phyloP scores from a whole-genome alignment of 805 yeast species.

The Ogataea wickerhamii region DNA sequence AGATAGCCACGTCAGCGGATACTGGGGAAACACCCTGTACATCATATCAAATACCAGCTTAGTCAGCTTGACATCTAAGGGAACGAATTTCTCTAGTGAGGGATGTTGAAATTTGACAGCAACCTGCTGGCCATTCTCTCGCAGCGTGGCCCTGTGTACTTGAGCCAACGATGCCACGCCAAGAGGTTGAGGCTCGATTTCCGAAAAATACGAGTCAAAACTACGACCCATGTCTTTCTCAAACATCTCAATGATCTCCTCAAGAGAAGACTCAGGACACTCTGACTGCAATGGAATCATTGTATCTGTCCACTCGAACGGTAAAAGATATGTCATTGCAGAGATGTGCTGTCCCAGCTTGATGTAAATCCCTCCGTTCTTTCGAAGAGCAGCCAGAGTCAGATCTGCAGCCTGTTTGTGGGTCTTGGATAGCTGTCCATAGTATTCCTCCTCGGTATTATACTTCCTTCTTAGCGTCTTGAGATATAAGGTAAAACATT shows the following conservation, averaged over 20 bases:
- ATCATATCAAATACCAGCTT: conserved; percentile 69
- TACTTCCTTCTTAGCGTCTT: conserved; percentile 41
- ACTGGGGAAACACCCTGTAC: conserved; percentile 83
- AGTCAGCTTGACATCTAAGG: conserved; percentile 81
- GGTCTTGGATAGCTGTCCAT: conserved; percentile 54
- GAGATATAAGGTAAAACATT: conserved; percentile 72
- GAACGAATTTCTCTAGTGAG: conserved; percentile 78
- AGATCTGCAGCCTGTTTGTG: conserved; percentile 75
- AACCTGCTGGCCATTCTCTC: conserved; percentile 55
- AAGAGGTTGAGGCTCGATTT: conserved; percentile 69
- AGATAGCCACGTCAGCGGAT: conserved; percentile 92
- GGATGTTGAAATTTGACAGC: conserved; percentile 98
- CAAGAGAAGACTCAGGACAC: conserved; percentile 77
- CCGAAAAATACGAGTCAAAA: conserved; percentile 60
- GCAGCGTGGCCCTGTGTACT: conserved; percentile 76
- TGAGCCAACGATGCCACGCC: conserved; percentile 98
- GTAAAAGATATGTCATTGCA: conserved; percentile 87
- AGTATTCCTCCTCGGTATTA: conserved; percentile 46
- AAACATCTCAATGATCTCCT: conserved; percentile 68
- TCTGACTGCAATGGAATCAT: conserved; percentile 90
- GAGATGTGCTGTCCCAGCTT: conserved; percentile 93
- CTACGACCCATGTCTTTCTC: conserved; percentile 57
- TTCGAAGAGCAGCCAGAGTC: conserved; percentile 73
- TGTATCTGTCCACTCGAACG: conserved; percentile 91
- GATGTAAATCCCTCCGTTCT: conserved; percentile 89